These are phyloP conservation scores for Aureobasidium namibiae DNA, from an alignment of 2,329 filamentous ascomycete species.

Conservation along the genomic window DNA sequence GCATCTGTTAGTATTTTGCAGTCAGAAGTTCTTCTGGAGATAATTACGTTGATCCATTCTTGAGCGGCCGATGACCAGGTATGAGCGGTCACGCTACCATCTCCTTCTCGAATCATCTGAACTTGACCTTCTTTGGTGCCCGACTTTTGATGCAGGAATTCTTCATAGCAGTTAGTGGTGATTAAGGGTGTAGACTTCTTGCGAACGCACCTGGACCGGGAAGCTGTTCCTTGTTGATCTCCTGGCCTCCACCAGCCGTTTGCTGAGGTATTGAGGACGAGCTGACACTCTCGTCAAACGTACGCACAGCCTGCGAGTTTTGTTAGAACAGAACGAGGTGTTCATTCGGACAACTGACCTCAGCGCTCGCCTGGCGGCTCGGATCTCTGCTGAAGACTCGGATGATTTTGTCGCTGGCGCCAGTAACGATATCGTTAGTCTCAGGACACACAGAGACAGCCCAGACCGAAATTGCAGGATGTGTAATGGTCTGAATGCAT, in stretches of 20 bases:
- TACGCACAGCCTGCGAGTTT: background rate
- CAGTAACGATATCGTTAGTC: slow-evolving; percentile 87
- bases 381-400: slow-evolving; percentile 71
- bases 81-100: slow-evolving; percentile 78
- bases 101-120: slow-evolving; percentile 76
- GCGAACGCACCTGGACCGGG: slow-evolving; percentile 54
- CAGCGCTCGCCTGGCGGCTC: slow-evolving; percentile 60
- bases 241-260: slow-evolving; percentile 53
- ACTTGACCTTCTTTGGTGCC: slow-evolving; percentile 97
- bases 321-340: background rate
- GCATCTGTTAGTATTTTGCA: background rate
- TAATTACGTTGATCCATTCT: slow-evolving; percentile 16
- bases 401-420: slow-evolving; percentile 78
- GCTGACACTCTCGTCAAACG: slow-evolving; percentile 68
- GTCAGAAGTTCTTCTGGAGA: background rate
- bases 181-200: background rate
- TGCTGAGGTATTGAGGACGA: slow-evolving; percentile 82
- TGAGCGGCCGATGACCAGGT: slow-evolving; percentile 63
- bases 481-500: slow-evolving; percentile 91
- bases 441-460: slow-evolving; percentile 71
- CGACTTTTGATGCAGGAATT: slow-evolving; percentile 70
- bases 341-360: slow-evolving; percentile 22
- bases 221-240: slow-evolving; percentile 84
- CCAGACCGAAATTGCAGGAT: slow-evolving; percentile 96
- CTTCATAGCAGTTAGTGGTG: slow-evolving; percentile 26